Base-by-base conservation (phyloP, 1,139 yeast genomes). In the Pichia sp. region DNA sequence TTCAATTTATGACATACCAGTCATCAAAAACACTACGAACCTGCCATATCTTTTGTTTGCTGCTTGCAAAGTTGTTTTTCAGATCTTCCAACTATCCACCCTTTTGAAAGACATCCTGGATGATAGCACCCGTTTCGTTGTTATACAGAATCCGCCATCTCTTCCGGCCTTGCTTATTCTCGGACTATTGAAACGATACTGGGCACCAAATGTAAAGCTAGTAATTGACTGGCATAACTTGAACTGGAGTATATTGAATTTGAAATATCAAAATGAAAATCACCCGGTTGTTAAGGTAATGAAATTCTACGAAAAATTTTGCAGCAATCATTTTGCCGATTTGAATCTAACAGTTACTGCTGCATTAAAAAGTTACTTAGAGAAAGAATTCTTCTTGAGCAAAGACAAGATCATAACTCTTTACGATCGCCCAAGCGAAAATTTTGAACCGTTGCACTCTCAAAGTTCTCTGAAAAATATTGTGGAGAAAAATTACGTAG, bases 151-250 rank as follows among this genome's bases (percentile, higher is more conserved):
- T 66, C 99, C 99, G 0, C 99, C 99, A 0, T 81, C 90, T 4
- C 76, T 95, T 45, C 99, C 99, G 0, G 73, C 89, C 4, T 71
- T 95, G 36, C 78, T 85, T 0, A 72, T 91, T 7, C 76, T 81
- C 1, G 77, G 86, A 4, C 43, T 84, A 1, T 82, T 79, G 64
- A 78, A 80, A 53, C 39, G 28, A 13, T 51, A 80, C 39, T 71
- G 81, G 59, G 78, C 84, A 47, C 80, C 85, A 9, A 72, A 81
- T 5, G 80, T 87, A 1, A 69, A 78, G 61, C 70, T 93, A 39
- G 76, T 93, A 19, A 80, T 95, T 51, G 99, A 95, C 69, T 95
- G 99, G 99, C 99, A 95, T 68, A 95, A 95, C 66, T 74, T 95
- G 61, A 96, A 96, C 49, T 93, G 82, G 68, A 79, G 96, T 1